Evolutionary conservation across 441 rosid species (phyloP).

Genomic region (Francoa sonchifolia): DNA sequence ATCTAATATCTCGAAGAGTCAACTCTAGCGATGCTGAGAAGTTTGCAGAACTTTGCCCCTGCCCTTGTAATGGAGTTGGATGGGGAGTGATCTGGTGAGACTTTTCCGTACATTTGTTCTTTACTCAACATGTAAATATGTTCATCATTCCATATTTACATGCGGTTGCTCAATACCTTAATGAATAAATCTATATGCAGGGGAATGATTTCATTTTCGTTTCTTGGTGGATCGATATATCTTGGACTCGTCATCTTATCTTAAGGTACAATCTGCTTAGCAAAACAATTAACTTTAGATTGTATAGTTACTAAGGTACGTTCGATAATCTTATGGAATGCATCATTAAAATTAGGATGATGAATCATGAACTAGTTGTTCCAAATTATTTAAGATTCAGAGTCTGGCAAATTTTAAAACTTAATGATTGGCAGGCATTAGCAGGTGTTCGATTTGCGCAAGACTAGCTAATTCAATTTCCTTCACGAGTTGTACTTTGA

Average conservation of each 20-base stretch:
- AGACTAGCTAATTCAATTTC: too few species aligned
- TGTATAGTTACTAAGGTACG: too few species aligned
- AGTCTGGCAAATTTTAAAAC: too few species aligned
- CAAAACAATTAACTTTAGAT: background rate
- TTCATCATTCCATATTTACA: background rate
- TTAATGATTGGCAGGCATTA: too few species aligned
- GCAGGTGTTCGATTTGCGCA: too few species aligned
- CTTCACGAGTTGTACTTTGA: too few species aligned
- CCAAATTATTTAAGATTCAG: too few species aligned
- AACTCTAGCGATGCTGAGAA: slow-evolving; percentile 88
- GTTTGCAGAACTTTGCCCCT: slow-evolving; percentile 85
- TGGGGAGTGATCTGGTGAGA: slow-evolving; percentile 84
- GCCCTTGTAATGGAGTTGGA: slow-evolving; percentile 77
- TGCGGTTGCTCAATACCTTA: background rate
- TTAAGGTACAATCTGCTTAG: slow-evolving; percentile 26
- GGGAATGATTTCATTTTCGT: slow-evolving; percentile 76
- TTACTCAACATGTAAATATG: background rate
- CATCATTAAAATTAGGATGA: too few species aligned
- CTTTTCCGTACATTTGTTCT: background rate
- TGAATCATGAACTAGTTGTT: too few species aligned
- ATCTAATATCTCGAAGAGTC: slow-evolving; percentile 76
- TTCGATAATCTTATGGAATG: too few species aligned
- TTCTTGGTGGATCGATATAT: slow-evolving; percentile 60
- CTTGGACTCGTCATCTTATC: slow-evolving; percentile 75
- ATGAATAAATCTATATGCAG: slow-evolving; percentile 25